Base-by-base conservation (phyloP, 2,329 filamentous ascomycete genomes). In the Penicillium psychrosexuale region DNA sequence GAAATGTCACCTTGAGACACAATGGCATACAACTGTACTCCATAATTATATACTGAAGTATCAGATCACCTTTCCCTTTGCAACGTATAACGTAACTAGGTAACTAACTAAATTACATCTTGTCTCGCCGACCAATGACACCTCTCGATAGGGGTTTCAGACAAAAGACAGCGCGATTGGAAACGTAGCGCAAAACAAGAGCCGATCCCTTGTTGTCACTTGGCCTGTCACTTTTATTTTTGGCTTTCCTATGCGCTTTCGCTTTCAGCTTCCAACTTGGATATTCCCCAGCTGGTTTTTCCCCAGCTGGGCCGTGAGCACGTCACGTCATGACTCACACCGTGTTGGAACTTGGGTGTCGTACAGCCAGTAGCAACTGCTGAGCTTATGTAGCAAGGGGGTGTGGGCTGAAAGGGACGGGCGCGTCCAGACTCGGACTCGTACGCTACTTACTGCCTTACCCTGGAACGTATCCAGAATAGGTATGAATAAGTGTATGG, bases 261-360 rank as follows among this genome's bases (percentile, higher is more conserved):
- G 19, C 19, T 19, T 19, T 19, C 19, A 31, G 27, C 47, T 24
- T 24, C 22, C 3, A 31, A 19, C 47, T 33, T 34, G 24, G 36
- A 15, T 33, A 19, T n/a, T 33, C 43, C 43, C 33, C 17, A 19
- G 19, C 19, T 19, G 19, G 19, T n/a, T n/a, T n/a, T n/a, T 33
- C 43, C 43, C 33, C 17, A 19, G 19, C 19, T 19, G 19, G 19
- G 36, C 42, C 24, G 44, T 31, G 44, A 55, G 55, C 53, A 61
- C 56, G 60, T 61, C 53, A 61, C 56, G 60, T 61, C 53, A 61
- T 61, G 43, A 55, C 58, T 54, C 51, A 51, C 45, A 38, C 45
- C 48, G 58, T 49, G 54, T 52, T 52, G 51, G 28, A 50, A 19
- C 19, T 19, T 19, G 19, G 19, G 2, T 33, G 37, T 40, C 12